phyloP scores from a whole-genome alignment of 805 yeast species.

The Clavispora santaluciae region DNA sequence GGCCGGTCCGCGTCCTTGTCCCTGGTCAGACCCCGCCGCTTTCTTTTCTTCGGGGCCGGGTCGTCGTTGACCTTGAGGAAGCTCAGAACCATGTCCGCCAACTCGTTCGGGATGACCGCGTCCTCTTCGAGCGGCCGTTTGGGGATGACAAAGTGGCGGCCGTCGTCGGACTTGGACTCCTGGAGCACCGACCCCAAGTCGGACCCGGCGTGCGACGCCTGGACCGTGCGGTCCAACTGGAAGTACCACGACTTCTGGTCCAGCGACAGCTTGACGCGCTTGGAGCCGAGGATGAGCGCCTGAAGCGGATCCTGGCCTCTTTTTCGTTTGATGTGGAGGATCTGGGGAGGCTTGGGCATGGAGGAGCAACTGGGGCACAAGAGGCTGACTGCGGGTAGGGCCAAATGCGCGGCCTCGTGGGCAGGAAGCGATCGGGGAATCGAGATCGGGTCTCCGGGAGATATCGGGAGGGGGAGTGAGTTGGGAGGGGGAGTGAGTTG shows the following conservation, averaged over 20 bases:
- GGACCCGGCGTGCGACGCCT: conserved; percentile 14
- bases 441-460: not conserved
- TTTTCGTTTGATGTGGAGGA: conserved; percentile 80
- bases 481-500: no score
- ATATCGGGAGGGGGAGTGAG: no score
- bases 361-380: not conserved
- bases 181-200: conserved; percentile 22
- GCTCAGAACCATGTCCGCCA: conserved; percentile 70
- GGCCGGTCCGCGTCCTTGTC: not conserved
- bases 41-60: conserved; percentile 11
- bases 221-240: conserved; percentile 28
- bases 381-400: not conserved
- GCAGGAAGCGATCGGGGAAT: no score
- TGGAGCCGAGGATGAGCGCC: conserved; percentile 56
- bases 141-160: conserved; percentile 34
- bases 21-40: conserved; percentile 2
- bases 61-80: conserved; percentile 41
- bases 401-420: no score
- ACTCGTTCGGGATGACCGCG: conserved; percentile 47
- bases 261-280: conserved; percentile 39
- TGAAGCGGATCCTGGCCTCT: conserved; percentile 85
- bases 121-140: conserved; percentile 30
- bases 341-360: conserved; percentile 42
- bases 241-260: conserved; percentile 41
- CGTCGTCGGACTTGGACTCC: conserved; percentile 16